Evolutionary conservation across 1,139 yeast species (phyloP), one percentile per base, ranked within the genome.

Genomic region (Meyerozyma guilliermondii): DNA sequence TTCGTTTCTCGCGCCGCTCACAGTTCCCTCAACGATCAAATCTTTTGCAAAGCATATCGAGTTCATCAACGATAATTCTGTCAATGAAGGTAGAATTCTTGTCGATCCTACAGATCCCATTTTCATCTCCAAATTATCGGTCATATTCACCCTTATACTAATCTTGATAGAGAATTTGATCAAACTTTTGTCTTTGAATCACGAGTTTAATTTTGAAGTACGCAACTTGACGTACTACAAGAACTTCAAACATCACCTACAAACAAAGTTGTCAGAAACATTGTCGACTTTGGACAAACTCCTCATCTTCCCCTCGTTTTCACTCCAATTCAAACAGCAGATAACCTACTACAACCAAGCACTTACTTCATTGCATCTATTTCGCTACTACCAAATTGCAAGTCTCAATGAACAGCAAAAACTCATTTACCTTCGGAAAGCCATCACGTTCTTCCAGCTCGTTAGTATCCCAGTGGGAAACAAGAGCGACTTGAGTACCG

Each of bases 391-490:
- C 50, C 70, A 67, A 50, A 64, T 57, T 41, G 43, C 50, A 35
- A 45, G 46, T n/a, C 33, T 49, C 53, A 56, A 45, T 17, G 67
- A 65, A 41, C 68, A 68, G 45, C 71, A 67, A 42, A 66, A 66
- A 43, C 53, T 68, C 16, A 49, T 64, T 38, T 55, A 65, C 47
- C 48, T 69, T 26, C 54, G 68, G 40, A 63, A 62, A 38, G 61
- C 71, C n/a, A 60, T 69, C n/a, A 55, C 68, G 14, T 66, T 56
- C 47, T 67, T 58, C 46, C 72, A 67, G 46, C 52, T 69, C 38
- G 62, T 70, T 13, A 63, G 64, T 46, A 47, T 59, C 22, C 55
- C 59, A 11, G 42, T 43, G 27, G 55, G 54, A 28, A 52, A 58
- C 33, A 57, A 56, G 14, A 51, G 58, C 7, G 56, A 53, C 10